Conservation (phyloP, 495 filamentous ascomycete species). For the Neurospora hispaniola region DNA sequence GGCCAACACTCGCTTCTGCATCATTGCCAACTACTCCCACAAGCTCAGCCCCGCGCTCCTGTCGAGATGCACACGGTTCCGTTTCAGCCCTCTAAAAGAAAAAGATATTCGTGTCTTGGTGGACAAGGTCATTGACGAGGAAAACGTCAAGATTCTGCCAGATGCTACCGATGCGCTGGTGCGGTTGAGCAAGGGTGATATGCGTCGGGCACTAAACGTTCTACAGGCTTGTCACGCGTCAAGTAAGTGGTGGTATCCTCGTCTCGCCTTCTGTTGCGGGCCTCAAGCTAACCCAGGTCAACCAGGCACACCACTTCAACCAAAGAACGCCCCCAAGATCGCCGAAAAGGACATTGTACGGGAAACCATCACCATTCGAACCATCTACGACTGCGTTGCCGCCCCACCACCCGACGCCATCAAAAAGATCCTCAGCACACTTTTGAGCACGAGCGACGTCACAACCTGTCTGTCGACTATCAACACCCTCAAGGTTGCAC, state of each 20-base stretch:
- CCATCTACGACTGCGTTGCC: constrained; percentile 96
- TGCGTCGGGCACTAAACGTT: constrained; percentile 90
- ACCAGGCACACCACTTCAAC: constrained; percentile 57
- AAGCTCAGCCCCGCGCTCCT: constrained; percentile 93
- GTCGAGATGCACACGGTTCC: constrained; percentile 87
- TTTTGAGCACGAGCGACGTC: constrained; percentile 74
- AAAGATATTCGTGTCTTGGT: constrained; percentile 71
- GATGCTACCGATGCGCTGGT: constrained; percentile 76
- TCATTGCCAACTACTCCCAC: constrained; percentile 98
- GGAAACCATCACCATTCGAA: constrained; percentile 78
- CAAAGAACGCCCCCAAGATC: constrained; percentile 50
- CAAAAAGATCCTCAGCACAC: constrained; percentile 66
- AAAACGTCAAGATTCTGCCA: constrained; percentile 69
- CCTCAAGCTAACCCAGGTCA: constrained; percentile 8
- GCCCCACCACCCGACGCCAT: constrained; percentile 90
- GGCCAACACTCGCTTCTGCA: constrained; percentile 93
- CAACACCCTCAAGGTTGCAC: constrained; percentile 71
- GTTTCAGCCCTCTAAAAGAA: constrained; percentile 89
- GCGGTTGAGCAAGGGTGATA: constrained; percentile 83
- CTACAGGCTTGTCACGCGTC: constrained; percentile 94
- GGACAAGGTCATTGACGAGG: constrained; percentile 81
- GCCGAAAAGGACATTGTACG: constrained; percentile 48
- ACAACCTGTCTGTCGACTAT: constrained; percentile 78
- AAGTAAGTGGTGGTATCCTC: constrained; percentile 42
- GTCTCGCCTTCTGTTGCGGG: background rate